Conservation (phyloP, 257 asterid species). For the Leptodermis oblonga region DNA sequence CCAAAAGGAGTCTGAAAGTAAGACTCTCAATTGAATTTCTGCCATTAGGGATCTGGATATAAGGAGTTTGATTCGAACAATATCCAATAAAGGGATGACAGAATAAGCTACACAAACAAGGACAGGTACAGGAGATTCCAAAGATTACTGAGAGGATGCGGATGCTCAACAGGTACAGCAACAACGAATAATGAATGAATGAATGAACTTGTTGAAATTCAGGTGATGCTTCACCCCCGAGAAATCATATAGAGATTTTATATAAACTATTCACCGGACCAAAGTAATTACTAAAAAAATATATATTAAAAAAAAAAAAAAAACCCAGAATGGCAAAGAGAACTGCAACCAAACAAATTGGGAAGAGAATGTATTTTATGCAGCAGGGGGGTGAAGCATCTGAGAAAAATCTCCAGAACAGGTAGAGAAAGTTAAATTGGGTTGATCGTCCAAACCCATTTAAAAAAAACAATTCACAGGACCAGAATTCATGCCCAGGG, state of each 20-base stretch:
- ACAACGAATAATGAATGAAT: constrained; percentile 38
- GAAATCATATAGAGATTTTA: constrained; percentile 39
- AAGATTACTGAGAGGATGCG: constrained; percentile 45
- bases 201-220: constrained; percentile 54
- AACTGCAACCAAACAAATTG: constrained; percentile 34
- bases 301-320: constrained; percentile 19
- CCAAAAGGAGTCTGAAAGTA: constrained; percentile 63
- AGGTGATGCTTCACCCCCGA: constrained; percentile 49
- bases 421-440: constrained; percentile 37
- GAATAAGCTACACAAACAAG: constrained; percentile 51
- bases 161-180: constrained; percentile 56
- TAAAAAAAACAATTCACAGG: constrained; percentile 47
- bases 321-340: constrained; percentile 32
- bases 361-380: constrained; percentile 37
- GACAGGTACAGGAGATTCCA: constrained; percentile 63
- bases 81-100: constrained; percentile 38
- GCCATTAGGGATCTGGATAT: constrained; percentile 64
- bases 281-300: constrained; percentile 39
- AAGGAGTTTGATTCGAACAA: constrained; percentile 59
- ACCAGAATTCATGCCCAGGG: constrained; percentile 68
- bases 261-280: constrained; percentile 43
- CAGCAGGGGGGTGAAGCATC: constrained; percentile 34
- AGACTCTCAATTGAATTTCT: constrained; percentile 58
- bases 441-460: constrained; percentile 40
- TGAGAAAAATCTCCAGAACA: constrained; percentile 34